Evolutionary conservation across 2,329 filamentous ascomycete genomes (phyloP).

Genomic region (Elsinoe necatrix): DNA sequence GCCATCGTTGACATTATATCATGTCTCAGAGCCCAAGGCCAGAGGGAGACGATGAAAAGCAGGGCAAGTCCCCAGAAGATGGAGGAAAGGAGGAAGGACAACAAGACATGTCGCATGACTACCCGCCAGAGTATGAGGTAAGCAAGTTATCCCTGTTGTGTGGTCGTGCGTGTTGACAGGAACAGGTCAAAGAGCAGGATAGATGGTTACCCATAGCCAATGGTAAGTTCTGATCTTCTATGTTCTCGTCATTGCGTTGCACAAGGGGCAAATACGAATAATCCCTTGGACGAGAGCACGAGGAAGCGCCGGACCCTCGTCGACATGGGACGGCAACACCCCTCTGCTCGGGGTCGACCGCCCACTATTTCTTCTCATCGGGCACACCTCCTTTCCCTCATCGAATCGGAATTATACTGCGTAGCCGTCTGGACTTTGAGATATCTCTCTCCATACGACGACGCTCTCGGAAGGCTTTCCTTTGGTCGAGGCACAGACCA

Average conservation of each 20-base stretch:
- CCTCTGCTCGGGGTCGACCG: background rate
- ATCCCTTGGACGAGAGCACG: conserved; percentile 1
- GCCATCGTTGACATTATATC: conserved; percentile 16
- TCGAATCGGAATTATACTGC: conserved; percentile 38
- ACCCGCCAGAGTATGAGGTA: conserved; percentile 12
- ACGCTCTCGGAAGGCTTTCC: conserved; percentile 22
- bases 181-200: conserved; percentile 97
- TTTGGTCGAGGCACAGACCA: conserved; percentile 21
- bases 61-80: conserved; percentile 26
- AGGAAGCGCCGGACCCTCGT: background rate
- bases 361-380: conserved; percentile 4
- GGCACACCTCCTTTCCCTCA: conserved; percentile 18
- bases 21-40: conserved; percentile 52
- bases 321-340: background rate
- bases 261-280: conserved; percentile 9
- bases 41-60: conserved; percentile 80
- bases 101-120: conserved; percentile 11
- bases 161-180: background rate
- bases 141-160: background rate
- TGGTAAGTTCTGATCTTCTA: conserved; percentile 62
- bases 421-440: conserved; percentile 25
- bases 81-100: conserved; percentile 14
- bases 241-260: conserved; percentile 5
- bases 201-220: conserved; percentile 99
- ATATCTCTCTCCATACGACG: background rate